Evolutionary conservation across 495 filamentous ascomycete genomes (phyloP).

Genomic region (Parachaetomium inaequale): DNA sequence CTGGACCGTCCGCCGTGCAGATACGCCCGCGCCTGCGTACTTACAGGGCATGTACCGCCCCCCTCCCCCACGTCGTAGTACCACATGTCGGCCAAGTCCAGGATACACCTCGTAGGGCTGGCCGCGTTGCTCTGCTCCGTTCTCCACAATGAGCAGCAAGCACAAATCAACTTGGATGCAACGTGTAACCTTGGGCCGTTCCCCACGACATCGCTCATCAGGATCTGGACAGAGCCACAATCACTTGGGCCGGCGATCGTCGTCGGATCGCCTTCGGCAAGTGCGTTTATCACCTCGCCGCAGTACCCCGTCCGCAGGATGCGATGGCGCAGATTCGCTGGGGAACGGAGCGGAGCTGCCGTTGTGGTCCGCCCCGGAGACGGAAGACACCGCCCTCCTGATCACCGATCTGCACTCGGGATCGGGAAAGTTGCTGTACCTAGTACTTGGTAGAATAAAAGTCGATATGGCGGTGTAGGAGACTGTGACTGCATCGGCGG

Average conservation of each 20-base stretch:
- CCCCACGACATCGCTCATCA: conserved; percentile 3
- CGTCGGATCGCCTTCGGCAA: background rate
- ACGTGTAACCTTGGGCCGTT: background rate
- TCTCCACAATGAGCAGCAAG: conserved; percentile 7
- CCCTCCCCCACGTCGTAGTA: background rate
- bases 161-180: background rate
- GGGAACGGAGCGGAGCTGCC: background rate
- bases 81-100: conserved; percentile 3
- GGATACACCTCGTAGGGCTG: conserved; percentile 18
- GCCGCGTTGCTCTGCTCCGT: conserved; percentile 4
- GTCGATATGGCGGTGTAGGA: conserved; percentile 5
- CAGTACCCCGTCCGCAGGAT: background rate
- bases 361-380: background rate
- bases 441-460: no score
- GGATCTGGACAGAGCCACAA: background rate
- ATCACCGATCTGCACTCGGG: background rate
- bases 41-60: background rate
- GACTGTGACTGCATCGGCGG: background rate
- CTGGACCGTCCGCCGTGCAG: background rate
- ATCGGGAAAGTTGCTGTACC: background rate
- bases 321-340: background rate
- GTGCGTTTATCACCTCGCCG: background rate
- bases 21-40: background rate
- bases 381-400: background rate
- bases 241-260: background rate